A percentile compares a stretch with the other conserved stretches of the same genome.
These are phyloP conservation scores for Aspergillus sparsus DNA, from an alignment of 495 filamentous ascomycete species.

Conservation along the genomic window DNA sequence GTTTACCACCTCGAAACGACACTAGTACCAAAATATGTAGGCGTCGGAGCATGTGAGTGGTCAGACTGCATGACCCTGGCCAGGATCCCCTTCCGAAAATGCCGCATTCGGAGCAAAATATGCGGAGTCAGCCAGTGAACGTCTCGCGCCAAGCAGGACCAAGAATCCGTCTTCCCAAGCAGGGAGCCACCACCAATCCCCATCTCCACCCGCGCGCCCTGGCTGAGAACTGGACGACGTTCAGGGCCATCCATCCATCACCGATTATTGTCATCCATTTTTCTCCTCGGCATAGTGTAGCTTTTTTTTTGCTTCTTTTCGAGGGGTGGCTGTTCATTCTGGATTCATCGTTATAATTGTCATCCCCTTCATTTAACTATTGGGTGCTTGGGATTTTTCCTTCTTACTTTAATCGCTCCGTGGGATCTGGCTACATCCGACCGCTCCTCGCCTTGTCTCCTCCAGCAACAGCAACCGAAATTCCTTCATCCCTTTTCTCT, in stretches of 20 bases:
- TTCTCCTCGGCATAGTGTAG: too few species aligned
- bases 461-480: background rate
- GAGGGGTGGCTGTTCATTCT: too few species aligned
- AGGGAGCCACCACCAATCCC: background rate
- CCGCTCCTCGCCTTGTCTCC: background rate
- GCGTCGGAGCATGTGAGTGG: conserved; percentile 17
- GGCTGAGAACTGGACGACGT: background rate
- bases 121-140: conserved; percentile 12
- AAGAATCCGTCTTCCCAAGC: conserved; percentile 3
- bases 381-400: background rate
- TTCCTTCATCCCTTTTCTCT: background rate
- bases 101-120: conserved; percentile 17
- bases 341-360: too few species aligned
- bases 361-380: too few species aligned
- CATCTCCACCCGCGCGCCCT: background rate
- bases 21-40: conserved; percentile 20
- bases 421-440: background rate
- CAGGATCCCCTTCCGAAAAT: conserved; percentile 24
- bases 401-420: background rate
- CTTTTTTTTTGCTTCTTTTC: too few species aligned
- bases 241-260: background rate
- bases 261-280: background rate
- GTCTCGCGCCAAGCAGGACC: conserved; percentile 7
- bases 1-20: conserved; percentile 11
- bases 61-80: conserved; percentile 19